These are phyloP conservation scores for Teratosphaeria gauchensis DNA, from an alignment of 2,329 filamentous ascomycete genomes.

Conservation along the genomic window DNA sequence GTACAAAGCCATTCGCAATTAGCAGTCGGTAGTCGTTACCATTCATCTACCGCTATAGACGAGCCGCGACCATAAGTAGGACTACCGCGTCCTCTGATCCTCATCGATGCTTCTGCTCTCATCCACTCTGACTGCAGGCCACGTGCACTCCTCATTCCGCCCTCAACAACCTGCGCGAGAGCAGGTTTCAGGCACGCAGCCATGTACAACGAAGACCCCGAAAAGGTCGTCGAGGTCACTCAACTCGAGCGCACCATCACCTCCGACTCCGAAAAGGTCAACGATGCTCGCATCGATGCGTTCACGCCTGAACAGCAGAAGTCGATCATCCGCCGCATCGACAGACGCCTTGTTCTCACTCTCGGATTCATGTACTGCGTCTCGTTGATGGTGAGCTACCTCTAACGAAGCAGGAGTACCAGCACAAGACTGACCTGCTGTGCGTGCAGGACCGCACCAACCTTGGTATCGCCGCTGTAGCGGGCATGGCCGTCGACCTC, in stretches of 20 bases:
- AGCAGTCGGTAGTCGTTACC: background rate
- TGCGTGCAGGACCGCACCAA: slow-evolving; percentile 18
- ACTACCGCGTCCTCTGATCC: background rate
- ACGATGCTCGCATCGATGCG: slow-evolving; percentile 21
- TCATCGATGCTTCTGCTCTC: background rate
- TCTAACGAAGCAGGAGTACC: slow-evolving; percentile 2
- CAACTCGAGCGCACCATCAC: slow-evolving; percentile 19
- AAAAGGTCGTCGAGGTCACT: background rate
- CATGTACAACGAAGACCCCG: background rate
- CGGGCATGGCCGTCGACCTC: slow-evolving; percentile 27
- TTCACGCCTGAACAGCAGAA: slow-evolving; percentile 55
- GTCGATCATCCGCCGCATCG: slow-evolving; percentile 59
- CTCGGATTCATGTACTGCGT: slow-evolving; percentile 33
- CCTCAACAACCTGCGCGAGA: background rate
- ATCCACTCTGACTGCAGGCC: background rate
- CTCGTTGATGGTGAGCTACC: slow-evolving; percentile 15
- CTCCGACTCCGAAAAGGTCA: slow-evolving; percentile 12
- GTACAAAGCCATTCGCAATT: background rate
- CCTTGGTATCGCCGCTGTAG: slow-evolving; percentile 26
- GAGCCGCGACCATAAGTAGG: background rate
- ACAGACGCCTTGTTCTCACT: slow-evolving; percentile 43
- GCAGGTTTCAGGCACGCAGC: background rate
- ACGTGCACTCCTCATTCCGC: background rate
- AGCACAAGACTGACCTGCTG: background rate
- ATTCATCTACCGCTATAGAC: background rate